Evolutionary conservation across 257 asterid genomes (phyloP).

Genomic region (Henckelia pumila): DNA sequence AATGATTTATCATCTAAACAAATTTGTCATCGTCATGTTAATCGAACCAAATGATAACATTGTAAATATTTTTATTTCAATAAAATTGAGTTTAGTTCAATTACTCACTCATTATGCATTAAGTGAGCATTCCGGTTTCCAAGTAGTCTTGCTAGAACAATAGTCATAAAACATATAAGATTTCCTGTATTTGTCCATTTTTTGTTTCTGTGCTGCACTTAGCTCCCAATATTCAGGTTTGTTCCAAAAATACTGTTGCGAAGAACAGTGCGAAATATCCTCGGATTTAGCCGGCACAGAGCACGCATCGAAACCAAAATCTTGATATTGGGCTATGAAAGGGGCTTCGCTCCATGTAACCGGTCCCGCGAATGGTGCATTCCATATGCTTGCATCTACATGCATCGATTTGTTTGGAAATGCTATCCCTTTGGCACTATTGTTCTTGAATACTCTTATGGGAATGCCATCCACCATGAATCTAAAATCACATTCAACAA

Average conservation of each 20-base stretch:
- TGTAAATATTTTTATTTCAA: no score
- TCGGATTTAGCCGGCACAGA: background rate
- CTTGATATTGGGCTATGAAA: slow-evolving; percentile 22
- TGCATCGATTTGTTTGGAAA: slow-evolving; percentile 30
- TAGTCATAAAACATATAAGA: slow-evolving; percentile 27
- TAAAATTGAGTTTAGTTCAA: no score
- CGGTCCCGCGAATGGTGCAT: slow-evolving; percentile 24
- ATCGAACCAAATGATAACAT: no score
- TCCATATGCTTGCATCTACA: slow-evolving; percentile 35
- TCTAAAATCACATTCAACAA: slow-evolving; percentile 5
- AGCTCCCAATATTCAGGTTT: slow-evolving; percentile 4
- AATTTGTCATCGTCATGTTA: no score
- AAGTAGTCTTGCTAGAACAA: background rate
- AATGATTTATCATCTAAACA: no score
- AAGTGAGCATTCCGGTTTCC: slow-evolving; percentile 29
- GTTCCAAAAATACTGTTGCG: slow-evolving; percentile 27
- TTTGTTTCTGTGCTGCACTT: background rate
- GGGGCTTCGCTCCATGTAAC: slow-evolving; percentile 33
- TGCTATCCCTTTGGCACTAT: slow-evolving; percentile 9
- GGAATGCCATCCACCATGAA: slow-evolving; percentile 32
- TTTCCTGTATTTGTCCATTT: background rate
- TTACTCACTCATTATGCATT: no score
- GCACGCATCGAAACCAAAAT: slow-evolving; percentile 30
- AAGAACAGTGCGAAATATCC: background rate
- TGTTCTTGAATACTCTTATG: slow-evolving; percentile 39